phyloP scores from a whole-genome alignment of 2,329 filamentous ascomycete species.

The Cercospora sesami region DNA sequence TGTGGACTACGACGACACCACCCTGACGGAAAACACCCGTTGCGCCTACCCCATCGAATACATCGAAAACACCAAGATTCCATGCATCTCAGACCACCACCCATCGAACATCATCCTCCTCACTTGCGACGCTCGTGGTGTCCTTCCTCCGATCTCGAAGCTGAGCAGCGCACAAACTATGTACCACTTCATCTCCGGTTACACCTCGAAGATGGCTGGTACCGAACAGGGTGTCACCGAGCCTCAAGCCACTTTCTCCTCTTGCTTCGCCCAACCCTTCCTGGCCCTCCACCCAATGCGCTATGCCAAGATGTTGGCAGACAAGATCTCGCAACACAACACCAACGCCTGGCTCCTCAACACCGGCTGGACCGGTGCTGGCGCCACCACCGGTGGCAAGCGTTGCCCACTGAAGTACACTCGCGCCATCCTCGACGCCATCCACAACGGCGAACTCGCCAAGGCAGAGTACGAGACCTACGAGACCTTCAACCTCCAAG shows the following conservation, averaged over 20 bases:
- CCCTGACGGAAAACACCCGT: constrained; percentile 96
- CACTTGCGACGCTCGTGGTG: constrained; percentile 95
- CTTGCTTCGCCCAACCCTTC: constrained; percentile 99
- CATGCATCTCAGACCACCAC: constrained; percentile 82
- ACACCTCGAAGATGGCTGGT: constrained; percentile 99
- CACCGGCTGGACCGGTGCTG: constrained; percentile 95
- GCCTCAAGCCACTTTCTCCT: constrained; percentile 97
- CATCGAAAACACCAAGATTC: constrained; percentile 98
- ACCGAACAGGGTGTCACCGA: constrained; percentile 97
- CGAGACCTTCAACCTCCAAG: constrained; percentile 91
- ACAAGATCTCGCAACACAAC: constrained; percentile 95
- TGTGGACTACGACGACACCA: constrained; percentile 94
- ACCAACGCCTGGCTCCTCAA: constrained; percentile 98
- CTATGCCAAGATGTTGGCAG: constrained; percentile 96
- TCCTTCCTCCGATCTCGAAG: constrained; percentile 96
- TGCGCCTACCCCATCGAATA: constrained; percentile 99
- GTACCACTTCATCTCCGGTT: constrained; percentile 99
- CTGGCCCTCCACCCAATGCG: constrained; percentile 98
- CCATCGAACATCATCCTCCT: constrained; percentile 97
- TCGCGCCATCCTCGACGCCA: constrained; percentile 94
- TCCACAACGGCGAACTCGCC: constrained; percentile 94
- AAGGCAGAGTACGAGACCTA: constrained; percentile 93
- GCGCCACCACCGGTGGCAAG: constrained; percentile 83
- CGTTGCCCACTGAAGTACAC: constrained; percentile 98
- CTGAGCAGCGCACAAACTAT: constrained; percentile 92